Evolutionary conservation across 208 protist genomes (phyloP).

Genomic region (Trypanosomatidae sp.): DNA sequence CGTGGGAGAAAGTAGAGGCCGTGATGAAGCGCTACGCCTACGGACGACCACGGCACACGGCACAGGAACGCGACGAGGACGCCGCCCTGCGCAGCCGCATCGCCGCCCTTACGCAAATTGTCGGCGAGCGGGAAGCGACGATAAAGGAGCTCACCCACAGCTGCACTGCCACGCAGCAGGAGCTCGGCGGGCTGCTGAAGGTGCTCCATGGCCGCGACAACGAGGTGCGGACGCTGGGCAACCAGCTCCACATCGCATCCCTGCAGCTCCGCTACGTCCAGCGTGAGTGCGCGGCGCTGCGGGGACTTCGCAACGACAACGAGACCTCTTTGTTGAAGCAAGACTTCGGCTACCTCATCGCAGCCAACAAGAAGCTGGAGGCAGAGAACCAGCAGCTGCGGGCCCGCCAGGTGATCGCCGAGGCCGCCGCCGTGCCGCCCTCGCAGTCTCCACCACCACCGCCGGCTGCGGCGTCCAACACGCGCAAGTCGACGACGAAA

Average conservation of each 20-base stretch:
- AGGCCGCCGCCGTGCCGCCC: too few relatives aligned
- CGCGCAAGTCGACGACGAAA: not conserved
- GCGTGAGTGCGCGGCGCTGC: slow-evolving; percentile 38
- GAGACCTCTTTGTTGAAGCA: slow-evolving; percentile 23
- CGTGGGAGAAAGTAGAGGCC: slow-evolving; percentile 70
- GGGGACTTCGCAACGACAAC: slow-evolving; percentile 13
- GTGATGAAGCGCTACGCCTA: slow-evolving; percentile 78
- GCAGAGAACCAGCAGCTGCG: slow-evolving; percentile 55
- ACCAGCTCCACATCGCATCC: slow-evolving; percentile 29
- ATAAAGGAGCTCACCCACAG: slow-evolving; percentile 18
- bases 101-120: slow-evolving; percentile 14
- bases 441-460: too few relatives aligned
- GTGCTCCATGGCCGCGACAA: slow-evolving; percentile 55
- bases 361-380: slow-evolving; percentile 76
- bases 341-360: slow-evolving; percentile 64
- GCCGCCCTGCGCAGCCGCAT: slow-evolving; percentile 37
- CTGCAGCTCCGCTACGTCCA: slow-evolving; percentile 56
- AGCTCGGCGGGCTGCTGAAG: slow-evolving; percentile 51
- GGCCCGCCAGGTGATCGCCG: too few relatives aligned
- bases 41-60: slow-evolving; percentile 28
- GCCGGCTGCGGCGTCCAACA: not conserved
- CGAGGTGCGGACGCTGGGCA: slow-evolving; percentile 41
- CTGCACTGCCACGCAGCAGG: slow-evolving; percentile 37
- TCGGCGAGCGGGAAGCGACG: slow-evolving; percentile 5
- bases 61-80: slow-evolving; percentile 17